phyloP scores from a whole-genome alignment of 1,284 basidiomycete genomes.

The Irpex rosettiformis region DNA sequence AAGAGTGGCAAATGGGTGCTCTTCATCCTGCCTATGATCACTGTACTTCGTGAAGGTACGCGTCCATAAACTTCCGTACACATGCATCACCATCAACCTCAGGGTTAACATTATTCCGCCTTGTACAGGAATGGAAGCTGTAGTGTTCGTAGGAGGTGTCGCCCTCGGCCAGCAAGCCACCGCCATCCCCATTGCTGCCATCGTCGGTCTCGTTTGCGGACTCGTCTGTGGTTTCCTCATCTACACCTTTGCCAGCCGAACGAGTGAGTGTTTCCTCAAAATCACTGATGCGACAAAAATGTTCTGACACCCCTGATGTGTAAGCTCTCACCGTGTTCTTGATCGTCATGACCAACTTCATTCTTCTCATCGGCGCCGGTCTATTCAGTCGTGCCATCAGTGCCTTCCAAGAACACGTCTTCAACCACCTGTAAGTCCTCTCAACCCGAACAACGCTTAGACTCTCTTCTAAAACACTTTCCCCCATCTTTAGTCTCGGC shows the following conservation, averaged over 20 bases:
- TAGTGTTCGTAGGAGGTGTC: conserved; percentile 92
- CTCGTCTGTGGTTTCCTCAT: conserved; percentile 65
- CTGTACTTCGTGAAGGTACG: conserved; percentile 85
- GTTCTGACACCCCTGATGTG: no score
- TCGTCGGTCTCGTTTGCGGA: conserved; percentile 80
- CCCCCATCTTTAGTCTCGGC: conserved; percentile 68
- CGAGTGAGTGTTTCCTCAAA: conserved; percentile 48
- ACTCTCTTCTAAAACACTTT: no score
- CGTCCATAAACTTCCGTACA: conserved; percentile 2
- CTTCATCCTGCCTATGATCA: conserved; percentile 86
- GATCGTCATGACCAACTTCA: conserved; percentile 83
- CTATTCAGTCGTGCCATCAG: conserved; percentile 76
- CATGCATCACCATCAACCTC: not conserved
- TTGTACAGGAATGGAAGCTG: conserved; percentile 71
- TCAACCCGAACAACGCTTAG: conserved; percentile 1
- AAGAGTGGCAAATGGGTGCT: conserved; percentile 77
- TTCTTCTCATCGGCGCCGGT: conserved; percentile 90
- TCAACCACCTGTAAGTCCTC: conserved; percentile 45
- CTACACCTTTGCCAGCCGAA: conserved; percentile 72
- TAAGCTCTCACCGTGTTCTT: conserved; percentile 80
- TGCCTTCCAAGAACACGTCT: conserved; percentile 68
- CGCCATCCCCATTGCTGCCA: conserved; percentile 86
- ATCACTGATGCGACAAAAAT: no score
- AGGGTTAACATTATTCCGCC: not conserved
- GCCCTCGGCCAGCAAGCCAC: conserved; percentile 77